phyloP scores from a whole-genome alignment of 768 basidiomycete species.

The Pseudohyphozyma bogoriensis region DNA sequence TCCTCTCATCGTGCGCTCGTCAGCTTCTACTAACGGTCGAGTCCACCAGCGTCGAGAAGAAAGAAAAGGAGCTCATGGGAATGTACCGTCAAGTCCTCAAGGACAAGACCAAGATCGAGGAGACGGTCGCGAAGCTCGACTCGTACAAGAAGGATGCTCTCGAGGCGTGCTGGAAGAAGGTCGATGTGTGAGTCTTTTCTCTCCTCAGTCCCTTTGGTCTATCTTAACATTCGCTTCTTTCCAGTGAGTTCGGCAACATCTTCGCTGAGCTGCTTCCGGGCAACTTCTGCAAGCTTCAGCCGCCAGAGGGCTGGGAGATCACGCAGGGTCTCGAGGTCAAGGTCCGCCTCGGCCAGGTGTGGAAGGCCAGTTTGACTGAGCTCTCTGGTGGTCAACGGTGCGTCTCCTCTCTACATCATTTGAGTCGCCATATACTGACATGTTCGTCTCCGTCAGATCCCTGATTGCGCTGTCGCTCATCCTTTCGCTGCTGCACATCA shows the following conservation, averaged over 20 bases:
- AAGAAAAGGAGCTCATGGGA: constrained; percentile 72
- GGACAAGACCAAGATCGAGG: constrained; percentile 90
- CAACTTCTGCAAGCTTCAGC: constrained; percentile 89
- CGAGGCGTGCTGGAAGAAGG: constrained; percentile 91
- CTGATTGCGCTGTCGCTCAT: constrained; percentile 94
- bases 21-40: neutral
- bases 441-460: constrained; percentile 53
- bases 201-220: neutral
- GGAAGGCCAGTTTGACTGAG: constrained; percentile 97
- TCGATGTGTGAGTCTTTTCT: constrained; percentile 63
- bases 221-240: neutral
- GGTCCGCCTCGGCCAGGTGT: constrained; percentile 83
- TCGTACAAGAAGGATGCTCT: constrained; percentile 87
- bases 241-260: constrained; percentile 88
- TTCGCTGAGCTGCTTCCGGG: constrained; percentile 92
- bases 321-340: constrained; percentile 96
- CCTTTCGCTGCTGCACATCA: constrained; percentile 98
- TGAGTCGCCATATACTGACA: no score
- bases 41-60: constrained; percentile 71
- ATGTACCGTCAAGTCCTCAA: constrained; percentile 78
- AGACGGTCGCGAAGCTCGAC: constrained; percentile 85
- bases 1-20: constrained; percentile 2
- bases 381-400: constrained; percentile 93
- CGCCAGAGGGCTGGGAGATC: constrained; percentile 84
- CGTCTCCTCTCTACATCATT: constrained; percentile 31